Conservation (phyloP, 331 rosid genomes). For the Saraca asoca region DNA sequence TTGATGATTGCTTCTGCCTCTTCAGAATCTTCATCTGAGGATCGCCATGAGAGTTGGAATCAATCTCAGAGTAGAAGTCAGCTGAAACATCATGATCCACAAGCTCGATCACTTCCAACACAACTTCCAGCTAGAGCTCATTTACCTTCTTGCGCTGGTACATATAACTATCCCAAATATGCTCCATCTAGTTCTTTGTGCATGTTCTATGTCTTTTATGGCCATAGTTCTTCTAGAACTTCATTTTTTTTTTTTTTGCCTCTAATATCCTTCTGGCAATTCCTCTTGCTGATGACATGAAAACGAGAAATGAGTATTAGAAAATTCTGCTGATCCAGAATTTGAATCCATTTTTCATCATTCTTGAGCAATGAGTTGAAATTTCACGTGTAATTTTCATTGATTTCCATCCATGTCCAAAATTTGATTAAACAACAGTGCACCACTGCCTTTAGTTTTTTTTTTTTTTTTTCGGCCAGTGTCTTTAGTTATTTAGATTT, state of each 20-base stretch:
- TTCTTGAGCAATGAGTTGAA: slow-evolving; percentile 19
- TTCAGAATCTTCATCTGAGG: slow-evolving; percentile 57
- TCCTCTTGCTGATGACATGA: background rate
- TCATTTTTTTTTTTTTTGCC: background rate
- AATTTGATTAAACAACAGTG: too few species aligned
- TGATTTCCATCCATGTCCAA: too few species aligned
- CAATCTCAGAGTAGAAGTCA: slow-evolving; percentile 58
- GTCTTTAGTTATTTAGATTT: too few species aligned
- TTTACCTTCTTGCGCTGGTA: slow-evolving; percentile 85
- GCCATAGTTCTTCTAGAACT: slow-evolving; percentile 17
- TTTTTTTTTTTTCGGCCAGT: too few species aligned
- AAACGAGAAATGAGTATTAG: background rate
- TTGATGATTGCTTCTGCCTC: slow-evolving; percentile 27
- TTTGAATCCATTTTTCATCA: background rate
- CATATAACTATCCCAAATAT: slow-evolving; percentile 8
- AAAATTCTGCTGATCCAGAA: slow-evolving; percentile 17
- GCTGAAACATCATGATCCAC: slow-evolving; percentile 45
- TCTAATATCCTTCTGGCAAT: slow-evolving; percentile 13
- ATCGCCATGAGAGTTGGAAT: slow-evolving; percentile 63
- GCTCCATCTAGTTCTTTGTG: slow-evolving; percentile 26
- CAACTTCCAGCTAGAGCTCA: slow-evolving; percentile 91
- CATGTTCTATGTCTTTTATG: slow-evolving; percentile 14
- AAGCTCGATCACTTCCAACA: slow-evolving; percentile 67
- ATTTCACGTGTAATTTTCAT: background rate
- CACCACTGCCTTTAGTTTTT: too few species aligned